phyloP scores from a whole-genome alignment of 108 stramenopile species.

The Hondaea fermentalgiana region DNA sequence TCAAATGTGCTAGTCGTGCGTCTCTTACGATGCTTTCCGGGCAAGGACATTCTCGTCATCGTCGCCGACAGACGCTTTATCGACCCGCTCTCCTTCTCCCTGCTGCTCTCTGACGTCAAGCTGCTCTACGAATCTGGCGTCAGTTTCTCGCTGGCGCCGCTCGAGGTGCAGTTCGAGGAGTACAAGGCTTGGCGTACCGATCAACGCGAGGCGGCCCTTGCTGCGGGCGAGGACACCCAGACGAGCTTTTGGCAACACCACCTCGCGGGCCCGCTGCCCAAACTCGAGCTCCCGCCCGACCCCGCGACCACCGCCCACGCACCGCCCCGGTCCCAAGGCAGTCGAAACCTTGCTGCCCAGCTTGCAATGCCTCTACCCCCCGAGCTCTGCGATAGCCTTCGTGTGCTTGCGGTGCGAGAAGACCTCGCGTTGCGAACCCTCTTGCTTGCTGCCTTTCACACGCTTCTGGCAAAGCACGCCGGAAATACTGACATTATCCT shows the following conservation, averaged over 20 bases:
- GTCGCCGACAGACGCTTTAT: not conserved
- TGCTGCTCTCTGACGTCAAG: not conserved
- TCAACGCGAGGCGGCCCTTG: not conserved
- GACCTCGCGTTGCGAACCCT: not conserved
- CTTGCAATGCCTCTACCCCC: not conserved
- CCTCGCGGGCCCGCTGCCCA: not conserved
- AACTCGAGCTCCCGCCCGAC: not conserved
- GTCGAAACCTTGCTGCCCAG: not conserved
- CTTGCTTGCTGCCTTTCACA: not conserved
- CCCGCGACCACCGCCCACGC: not conserved
- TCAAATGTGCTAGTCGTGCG: not conserved
- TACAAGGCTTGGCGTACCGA: not conserved
- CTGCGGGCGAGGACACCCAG: not conserved
- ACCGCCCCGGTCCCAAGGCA: not conserved
- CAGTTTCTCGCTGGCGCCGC: not conserved
- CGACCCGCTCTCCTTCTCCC: not conserved
- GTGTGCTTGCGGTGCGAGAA: not conserved
- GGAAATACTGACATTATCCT: not conserved
- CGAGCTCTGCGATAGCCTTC: not conserved
- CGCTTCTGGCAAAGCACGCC: not conserved
- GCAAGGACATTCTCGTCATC: not conserved
- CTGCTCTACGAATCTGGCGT: not conserved
- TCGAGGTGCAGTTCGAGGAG: constrained; percentile 6
- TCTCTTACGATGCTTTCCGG: not conserved
- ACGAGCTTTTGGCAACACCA: not conserved